Conservation (phyloP, 208 protist genomes). For the Angomonas deanei region DNA sequence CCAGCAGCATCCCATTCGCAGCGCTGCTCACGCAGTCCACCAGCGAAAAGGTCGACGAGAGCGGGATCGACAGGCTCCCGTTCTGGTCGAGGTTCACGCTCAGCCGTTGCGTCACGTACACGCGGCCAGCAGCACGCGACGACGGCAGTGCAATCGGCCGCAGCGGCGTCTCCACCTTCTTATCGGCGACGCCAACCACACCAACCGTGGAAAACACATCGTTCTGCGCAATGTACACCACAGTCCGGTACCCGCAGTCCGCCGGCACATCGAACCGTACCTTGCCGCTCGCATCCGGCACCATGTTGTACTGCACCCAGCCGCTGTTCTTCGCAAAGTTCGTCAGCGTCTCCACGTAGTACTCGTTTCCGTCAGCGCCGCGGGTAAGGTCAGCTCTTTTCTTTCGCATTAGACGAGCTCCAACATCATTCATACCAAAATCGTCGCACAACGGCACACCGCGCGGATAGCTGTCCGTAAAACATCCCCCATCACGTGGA, state of each 20-base stretch:
- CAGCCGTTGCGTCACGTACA: conserved; percentile 8
- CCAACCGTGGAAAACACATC: background rate
- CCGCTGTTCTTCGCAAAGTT: conserved; percentile 6
- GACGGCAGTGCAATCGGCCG: background rate
- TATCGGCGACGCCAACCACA: background rate
- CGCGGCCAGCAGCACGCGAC: background rate
- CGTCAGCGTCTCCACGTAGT: conserved; percentile 6
- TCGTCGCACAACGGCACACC: no score
- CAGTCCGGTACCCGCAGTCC: conserved; percentile 7
- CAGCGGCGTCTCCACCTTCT: background rate
- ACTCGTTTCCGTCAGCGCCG: background rate
- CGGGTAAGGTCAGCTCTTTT: background rate
- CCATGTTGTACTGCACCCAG: conserved; percentile 8
- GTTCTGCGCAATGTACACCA: conserved; percentile 9
- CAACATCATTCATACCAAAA: background rate
- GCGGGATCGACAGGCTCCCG: background rate
- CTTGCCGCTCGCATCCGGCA: background rate
- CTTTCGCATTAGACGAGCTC: background rate
- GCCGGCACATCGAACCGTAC: conserved; percentile 6
- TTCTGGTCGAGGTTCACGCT: background rate
- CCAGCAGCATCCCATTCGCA: background rate
- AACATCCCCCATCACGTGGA: no score
- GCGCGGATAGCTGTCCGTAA: no score
- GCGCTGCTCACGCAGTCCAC: conserved; percentile 4
- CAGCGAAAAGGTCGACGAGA: background rate